These are phyloP conservation scores for Artomyces pyxidatus DNA, from an alignment of 768 basidiomycete species.

Conservation along the genomic window DNA sequence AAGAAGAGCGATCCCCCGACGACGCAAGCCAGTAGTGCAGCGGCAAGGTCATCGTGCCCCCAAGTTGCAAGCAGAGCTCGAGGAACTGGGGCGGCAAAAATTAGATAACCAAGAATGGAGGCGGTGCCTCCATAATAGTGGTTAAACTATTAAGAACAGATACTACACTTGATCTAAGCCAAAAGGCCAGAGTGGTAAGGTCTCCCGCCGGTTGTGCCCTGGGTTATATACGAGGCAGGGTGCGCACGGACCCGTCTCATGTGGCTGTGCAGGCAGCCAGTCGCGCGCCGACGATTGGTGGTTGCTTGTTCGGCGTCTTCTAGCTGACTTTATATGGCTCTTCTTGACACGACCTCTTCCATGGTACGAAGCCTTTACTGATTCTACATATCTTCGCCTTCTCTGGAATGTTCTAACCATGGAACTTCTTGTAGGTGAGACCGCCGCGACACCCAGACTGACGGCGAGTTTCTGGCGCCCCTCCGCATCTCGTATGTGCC, in stretches of 20 bases:
- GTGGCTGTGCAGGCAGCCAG: too few species aligned
- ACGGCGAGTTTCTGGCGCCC: too few species aligned
- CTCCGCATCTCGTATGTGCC: too few species aligned
- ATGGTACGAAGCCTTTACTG: too few species aligned
- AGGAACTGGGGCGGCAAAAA: constrained; percentile 11
- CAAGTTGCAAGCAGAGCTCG: constrained; percentile 16
- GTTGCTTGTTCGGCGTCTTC: too few species aligned
- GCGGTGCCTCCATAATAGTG: constrained; percentile 27
- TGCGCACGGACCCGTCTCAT: constrained; percentile 15
- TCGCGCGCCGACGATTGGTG: too few species aligned
- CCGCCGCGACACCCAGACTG: too few species aligned
- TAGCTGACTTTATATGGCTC: too few species aligned
- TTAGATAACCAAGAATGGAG: neutral
- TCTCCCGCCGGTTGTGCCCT: neutral
- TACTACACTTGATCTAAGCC: constrained; percentile 98
- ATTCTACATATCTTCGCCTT: too few species aligned
- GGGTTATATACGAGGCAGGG: constrained; percentile 1
- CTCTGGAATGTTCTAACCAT: too few species aligned
- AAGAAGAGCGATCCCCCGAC: constrained; percentile 10
- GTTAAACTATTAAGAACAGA: constrained; percentile 88
- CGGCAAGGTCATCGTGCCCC: constrained; percentile 12
- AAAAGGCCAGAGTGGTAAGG: constrained; percentile 88
- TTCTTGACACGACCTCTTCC: too few species aligned
- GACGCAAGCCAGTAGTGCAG: constrained; percentile 13
- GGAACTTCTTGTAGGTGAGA: too few species aligned